Base-by-base conservation (phyloP, 192 early-diverging fungal species). In the Pilobolus umbonatus region DNA sequence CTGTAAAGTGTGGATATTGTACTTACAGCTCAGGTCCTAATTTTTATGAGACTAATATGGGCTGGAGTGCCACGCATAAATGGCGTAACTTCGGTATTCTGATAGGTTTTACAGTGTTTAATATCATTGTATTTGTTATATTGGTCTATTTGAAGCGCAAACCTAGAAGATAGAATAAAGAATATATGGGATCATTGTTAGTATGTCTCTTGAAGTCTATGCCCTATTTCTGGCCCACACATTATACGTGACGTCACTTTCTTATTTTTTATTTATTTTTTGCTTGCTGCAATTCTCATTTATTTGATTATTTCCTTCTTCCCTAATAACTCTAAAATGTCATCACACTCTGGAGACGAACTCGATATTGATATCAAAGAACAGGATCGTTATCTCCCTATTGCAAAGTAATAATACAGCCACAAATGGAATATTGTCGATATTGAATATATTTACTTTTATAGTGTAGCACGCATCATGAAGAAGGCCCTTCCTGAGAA, bases 401-500 rank as follows among this genome's bases (percentile, higher is more conserved):
- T 94, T 50, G 96, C 95, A 63, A 91, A 91, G 71, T 72, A 62
- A 47, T 14, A 30, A 30, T 5, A 15, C 61, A 30, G 10, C 11
- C 19, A 17, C 25, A 24, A 19, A 31, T 40, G 11, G 19, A 32
- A 8, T 5, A 2, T 48, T 8, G 29, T 17, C 22, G 2, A 24
- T 10, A 17, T 43, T 19, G 2, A 29, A 24, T 39, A 14, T 51
- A 29, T 55, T 46, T 85, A 81, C 17, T 38, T 36, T 28, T 34
- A 26, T 57, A 73, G 71, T 71, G 96, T 99, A 21, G 89, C 94
- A 4, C 77, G 96, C 42, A 93, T 99, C 45, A 99, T 99, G 94
- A 99, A 99, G 72, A 78, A 87, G 39, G 91, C 93, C 10, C 78
- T 99, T 28, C 96, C 96, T 0, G 94, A 94, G 29, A 99, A 95